These are phyloP conservation scores for Prunus mongolica DNA, from an alignment of 306 rosid species.

Conservation along the genomic window DNA sequence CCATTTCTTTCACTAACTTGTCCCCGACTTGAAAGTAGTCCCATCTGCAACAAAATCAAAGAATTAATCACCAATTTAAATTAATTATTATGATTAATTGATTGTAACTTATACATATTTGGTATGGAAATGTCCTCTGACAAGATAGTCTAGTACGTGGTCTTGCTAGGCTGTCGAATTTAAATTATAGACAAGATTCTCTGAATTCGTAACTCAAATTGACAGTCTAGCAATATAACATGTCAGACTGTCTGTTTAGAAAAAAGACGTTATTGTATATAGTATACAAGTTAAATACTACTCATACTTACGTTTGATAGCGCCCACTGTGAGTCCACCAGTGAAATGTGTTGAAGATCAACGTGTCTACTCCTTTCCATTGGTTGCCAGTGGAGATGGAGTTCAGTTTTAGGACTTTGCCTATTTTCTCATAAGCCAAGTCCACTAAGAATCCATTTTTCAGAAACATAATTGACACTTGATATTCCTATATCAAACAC, in stretches of 20 bases:
- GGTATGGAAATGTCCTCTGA: background rate
- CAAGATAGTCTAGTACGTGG: background rate
- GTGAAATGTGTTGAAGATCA: slow-evolving; percentile 73
- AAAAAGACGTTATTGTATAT: background rate
- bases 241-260: background rate
- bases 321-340: slow-evolving; percentile 67
- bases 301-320: slow-evolving; percentile 28
- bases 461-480: slow-evolving; percentile 43
- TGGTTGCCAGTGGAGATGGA: slow-evolving; percentile 34
- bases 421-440: slow-evolving; percentile 28
- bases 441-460: slow-evolving; percentile 77
- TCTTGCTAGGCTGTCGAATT: background rate
- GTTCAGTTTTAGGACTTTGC: slow-evolving; percentile 57
- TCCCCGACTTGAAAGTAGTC: slow-evolving; percentile 59
- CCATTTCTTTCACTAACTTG: slow-evolving; percentile 45
- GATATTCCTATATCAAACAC: slow-evolving; percentile 41
- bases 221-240: background rate
- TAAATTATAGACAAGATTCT: background rate
- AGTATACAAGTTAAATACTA: background rate
- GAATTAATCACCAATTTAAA: background rate
- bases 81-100: background rate
- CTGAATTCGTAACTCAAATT: background rate
- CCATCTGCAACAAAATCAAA: slow-evolving; percentile 39
- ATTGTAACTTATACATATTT: background rate
- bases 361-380: slow-evolving; percentile 55